Conservation (phyloP, 1,139 yeast genomes). For the Geotrichum europaeum region DNA sequence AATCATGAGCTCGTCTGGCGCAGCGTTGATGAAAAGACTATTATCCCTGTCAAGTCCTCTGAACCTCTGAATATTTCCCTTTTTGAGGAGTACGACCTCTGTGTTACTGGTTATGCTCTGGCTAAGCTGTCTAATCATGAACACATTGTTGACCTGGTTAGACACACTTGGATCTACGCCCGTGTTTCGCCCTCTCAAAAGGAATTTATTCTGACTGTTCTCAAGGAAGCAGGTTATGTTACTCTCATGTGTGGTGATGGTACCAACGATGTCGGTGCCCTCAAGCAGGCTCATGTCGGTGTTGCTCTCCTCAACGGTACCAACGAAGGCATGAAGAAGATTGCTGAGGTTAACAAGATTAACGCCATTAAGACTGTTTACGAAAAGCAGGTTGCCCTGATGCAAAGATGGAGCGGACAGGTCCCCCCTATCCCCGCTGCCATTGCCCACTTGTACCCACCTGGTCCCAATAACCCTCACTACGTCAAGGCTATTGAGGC, state of each 20-base stretch:
- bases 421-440: constrained; percentile 78
- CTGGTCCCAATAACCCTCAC: constrained; percentile 87
- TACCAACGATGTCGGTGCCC: constrained; percentile 98
- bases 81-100: constrained; percentile 70
- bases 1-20: constrained; percentile 73
- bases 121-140: constrained; percentile 47
- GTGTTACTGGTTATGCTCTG: constrained; percentile 91
- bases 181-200: constrained; percentile 96
- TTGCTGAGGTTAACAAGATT: constrained; percentile 71
- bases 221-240: constrained; percentile 83
- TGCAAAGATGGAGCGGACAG: constrained; percentile 63
- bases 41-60: constrained; percentile 61
- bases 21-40: constrained; percentile 68
- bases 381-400: constrained; percentile 73
- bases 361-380: constrained; percentile 65
- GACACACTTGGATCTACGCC: constrained; percentile 95
- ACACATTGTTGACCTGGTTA: constrained; percentile 65
- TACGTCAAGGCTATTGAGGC: constrained; percentile 80
- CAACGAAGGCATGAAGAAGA: constrained; percentile 85
- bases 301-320: constrained; percentile 96
- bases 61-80: constrained; percentile 53
- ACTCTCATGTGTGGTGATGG: constrained; percentile 99
- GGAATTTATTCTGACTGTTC: constrained; percentile 77
- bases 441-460: constrained; percentile 94
- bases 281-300: constrained; percentile 97